Evolutionary conservation across 768 basidiomycete species (phyloP), one percentile per base, ranked within the genome.

Genomic region (Rhizopogon salebrosus): DNA sequence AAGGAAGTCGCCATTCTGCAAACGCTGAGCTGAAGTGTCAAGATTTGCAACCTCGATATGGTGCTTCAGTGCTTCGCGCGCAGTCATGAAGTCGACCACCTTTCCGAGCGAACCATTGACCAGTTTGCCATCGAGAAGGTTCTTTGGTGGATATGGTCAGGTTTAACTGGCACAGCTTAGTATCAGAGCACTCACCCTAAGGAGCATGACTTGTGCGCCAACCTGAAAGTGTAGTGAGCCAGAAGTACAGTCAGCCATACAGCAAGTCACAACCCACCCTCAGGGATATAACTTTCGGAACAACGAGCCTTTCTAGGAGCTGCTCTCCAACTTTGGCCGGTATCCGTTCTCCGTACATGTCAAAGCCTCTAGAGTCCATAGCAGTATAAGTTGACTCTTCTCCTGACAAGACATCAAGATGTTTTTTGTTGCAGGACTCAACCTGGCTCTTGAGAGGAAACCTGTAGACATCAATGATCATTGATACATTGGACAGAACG

Each of bases 71-170:
- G 73, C 72, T 7, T 73, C 68, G 20, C 61, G 64, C 24, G 57
- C 18, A 16, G 59, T 41, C 23, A 63, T 55, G 49, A 75, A 73
- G 23, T 66, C 68, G 6, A 64, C 31, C 18, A 99, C 80, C 41
- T 80, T 84, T 10, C 95, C 97, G 71, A 97, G 85, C 45, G 85
- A 91, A 0, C 95, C 95, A 62, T 99, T 99, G 49, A 98, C 97
- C 24, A 73, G 63, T 20, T 23, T 43, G 1, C 66, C 66, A 54
- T 69, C 62, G 1, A 40, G 26, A 51, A 69, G 61, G 51, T 73
- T 73, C 73, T 73, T 26, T 11, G 39, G 16, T 23, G 16, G 45
- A 20, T 40, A 20, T 11, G 22, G 26, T 36, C 31, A 46, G 22
- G 26, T 13, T 22, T 24, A 48, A 8, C 23, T n/a, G n/a, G n/a